phyloP scores from a whole-genome alignment of 2,329 filamentous ascomycete species.

The Tolypocladium pustulatum region DNA sequence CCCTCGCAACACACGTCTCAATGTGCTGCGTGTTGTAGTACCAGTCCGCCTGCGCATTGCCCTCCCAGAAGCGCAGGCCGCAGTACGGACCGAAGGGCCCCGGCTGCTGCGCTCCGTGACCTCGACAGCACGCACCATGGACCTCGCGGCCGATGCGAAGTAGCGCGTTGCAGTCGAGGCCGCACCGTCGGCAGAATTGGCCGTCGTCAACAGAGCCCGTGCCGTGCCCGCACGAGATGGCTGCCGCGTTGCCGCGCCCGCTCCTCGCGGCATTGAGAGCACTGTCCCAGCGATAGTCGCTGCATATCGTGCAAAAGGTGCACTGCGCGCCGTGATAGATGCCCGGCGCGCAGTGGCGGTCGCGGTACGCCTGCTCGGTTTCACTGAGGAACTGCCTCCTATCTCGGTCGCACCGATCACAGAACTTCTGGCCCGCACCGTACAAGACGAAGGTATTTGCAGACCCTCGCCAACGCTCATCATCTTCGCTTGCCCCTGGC shows the following conservation, averaged over 20 bases:
- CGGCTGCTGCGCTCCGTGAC: not conserved
- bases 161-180: not conserved
- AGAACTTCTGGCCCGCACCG: not conserved
- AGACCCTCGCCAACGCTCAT: not conserved
- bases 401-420: slow-evolving; percentile 4
- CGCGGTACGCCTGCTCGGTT: slow-evolving; percentile 4
- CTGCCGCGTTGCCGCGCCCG: not conserved
- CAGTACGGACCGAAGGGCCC: slow-evolving; percentile 5
- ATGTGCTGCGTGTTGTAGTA: slow-evolving; percentile 3
- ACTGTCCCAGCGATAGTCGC: slow-evolving; percentile 1
- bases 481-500: not conserved
- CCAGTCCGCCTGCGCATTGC: not conserved
- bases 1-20: not conserved
- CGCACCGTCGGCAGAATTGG: slow-evolving; percentile 1
- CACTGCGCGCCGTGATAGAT: not conserved
- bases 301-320: slow-evolving; percentile 6
- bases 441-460: not conserved
- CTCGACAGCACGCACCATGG: not conserved
- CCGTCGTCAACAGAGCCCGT: not conserved
- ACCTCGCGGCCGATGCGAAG: not conserved
- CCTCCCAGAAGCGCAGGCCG: not conserved
- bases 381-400: not conserved
- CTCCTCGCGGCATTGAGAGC: not conserved
- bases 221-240: not conserved
- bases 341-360: not conserved